These are phyloP conservation scores for Pleurotus tuoliensis DNA, from an alignment of 768 basidiomycete species.

Conservation along the genomic window DNA sequence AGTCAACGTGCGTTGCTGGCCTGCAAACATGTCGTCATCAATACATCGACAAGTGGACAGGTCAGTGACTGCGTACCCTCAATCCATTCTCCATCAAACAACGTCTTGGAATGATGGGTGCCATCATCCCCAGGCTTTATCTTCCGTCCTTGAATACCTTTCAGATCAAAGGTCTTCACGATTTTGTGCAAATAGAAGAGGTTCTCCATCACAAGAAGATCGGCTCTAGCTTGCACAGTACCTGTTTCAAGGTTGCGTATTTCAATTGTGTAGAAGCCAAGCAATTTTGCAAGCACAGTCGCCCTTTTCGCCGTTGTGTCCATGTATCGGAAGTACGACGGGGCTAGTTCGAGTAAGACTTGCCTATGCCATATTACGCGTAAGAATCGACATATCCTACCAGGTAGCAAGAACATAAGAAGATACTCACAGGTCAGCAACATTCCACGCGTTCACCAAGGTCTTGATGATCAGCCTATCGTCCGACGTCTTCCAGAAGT, in stretches of 20 bases:
- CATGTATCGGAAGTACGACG: conserved; percentile 78
- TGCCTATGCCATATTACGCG: conserved; percentile 40
- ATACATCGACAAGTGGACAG: background rate
- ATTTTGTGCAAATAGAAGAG: conserved; percentile 70
- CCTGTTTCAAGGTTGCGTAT: conserved; percentile 71
- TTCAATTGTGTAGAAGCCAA: conserved; percentile 80
- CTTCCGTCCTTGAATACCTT: conserved; percentile 77
- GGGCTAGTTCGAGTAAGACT: conserved; percentile 72
- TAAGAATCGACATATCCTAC: background rate
- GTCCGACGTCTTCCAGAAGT: conserved; percentile 81
- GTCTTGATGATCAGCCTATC: conserved; percentile 83
- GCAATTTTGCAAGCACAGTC: conserved; percentile 71
- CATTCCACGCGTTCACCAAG: conserved; percentile 82
- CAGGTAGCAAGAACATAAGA: background rate
- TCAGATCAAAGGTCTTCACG: conserved; percentile 72
- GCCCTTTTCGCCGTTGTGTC: conserved; percentile 62
- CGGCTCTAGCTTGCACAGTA: conserved; percentile 58
- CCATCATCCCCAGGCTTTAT: conserved; percentile 45
- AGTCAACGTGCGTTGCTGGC: conserved; percentile 60
- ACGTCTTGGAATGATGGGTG: conserved; percentile 44
- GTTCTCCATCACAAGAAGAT: conserved; percentile 85
- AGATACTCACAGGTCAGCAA: conserved; percentile 68
- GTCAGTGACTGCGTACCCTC: conserved; percentile 44
- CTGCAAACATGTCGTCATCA: conserved; percentile 24
- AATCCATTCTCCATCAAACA: conserved; percentile 85